These are phyloP conservation scores for Protomyces pachydermus DNA, from an alignment of 1,139 yeast species.

Conservation along the genomic window DNA sequence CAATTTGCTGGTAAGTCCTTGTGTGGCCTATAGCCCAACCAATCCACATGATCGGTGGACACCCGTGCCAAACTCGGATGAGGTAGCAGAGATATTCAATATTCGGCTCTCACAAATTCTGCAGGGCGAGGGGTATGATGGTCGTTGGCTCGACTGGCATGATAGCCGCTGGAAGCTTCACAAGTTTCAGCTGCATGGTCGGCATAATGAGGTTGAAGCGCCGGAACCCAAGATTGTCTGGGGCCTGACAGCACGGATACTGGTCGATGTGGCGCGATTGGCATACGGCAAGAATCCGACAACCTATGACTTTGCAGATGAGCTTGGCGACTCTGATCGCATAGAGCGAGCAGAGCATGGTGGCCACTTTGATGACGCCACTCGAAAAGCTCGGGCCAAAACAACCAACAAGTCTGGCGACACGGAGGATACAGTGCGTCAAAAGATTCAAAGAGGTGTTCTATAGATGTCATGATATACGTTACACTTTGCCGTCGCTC, in stretches of 20 bases:
- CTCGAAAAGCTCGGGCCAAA: not conserved
- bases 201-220: slow-evolving; percentile 33
- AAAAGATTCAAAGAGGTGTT: not conserved
- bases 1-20: slow-evolving; percentile 74
- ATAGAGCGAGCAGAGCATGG: slow-evolving; percentile 5
- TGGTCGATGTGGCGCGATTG: slow-evolving; percentile 69
- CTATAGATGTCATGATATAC: not conserved
- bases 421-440: not conserved
- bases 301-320: slow-evolving; percentile 24
- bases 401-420: not conserved
- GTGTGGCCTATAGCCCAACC: slow-evolving; percentile 58
- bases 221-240: slow-evolving; percentile 54
- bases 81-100: slow-evolving; percentile 40
- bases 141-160: slow-evolving; percentile 40
- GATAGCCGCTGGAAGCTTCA: slow-evolving; percentile 38
- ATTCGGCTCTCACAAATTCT: slow-evolving; percentile 37
- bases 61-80: slow-evolving; percentile 32
- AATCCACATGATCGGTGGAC: slow-evolving; percentile 41
- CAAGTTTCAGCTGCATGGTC: slow-evolving; percentile 34
- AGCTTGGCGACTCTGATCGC: slow-evolving; percentile 12
- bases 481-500: not conserved
- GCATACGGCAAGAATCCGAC: slow-evolving; percentile 45
- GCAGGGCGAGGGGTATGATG: slow-evolving; percentile 39
- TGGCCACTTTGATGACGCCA: slow-evolving; percentile 2
- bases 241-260: slow-evolving; percentile 86